Evolutionary conservation across 2,329 filamentous ascomycete genomes (phyloP).

Genomic region (Huntiella savannae): DNA sequence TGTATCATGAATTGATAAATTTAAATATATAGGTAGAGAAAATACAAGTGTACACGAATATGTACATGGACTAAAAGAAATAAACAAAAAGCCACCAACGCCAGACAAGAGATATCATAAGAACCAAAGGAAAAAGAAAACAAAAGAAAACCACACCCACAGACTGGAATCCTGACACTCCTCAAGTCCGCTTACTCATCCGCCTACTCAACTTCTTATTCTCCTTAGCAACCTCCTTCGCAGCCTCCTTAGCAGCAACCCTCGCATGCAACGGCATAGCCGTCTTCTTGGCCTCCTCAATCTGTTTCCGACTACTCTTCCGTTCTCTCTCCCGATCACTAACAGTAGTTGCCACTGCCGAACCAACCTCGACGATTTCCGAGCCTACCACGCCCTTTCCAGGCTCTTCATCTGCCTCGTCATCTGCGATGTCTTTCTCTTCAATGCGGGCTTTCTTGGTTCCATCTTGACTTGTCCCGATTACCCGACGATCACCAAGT

Average conservation of each 20-base stretch:
- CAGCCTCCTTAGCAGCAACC: conserved; percentile 7
- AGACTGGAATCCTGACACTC: neutral
- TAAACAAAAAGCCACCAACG: too few species aligned
- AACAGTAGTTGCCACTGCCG: neutral
- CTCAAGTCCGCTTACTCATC: neutral
- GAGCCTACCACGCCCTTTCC: neutral
- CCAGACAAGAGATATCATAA: neutral
- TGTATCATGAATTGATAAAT: too few species aligned
- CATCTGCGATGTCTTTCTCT: conserved; percentile 10
- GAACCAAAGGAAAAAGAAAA: neutral
- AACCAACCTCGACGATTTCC: conserved; percentile 6
- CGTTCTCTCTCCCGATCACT: neutral
- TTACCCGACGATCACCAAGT: conserved; percentile 14
- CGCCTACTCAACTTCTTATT: neutral
- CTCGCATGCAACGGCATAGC: conserved; percentile 10
- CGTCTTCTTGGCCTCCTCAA: conserved; percentile 11
- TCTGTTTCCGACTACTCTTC: conserved; percentile 4
- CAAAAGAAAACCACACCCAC: neutral
- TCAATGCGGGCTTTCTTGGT: conserved; percentile 9
- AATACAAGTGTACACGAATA: too few species aligned
- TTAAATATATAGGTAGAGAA: too few species aligned
- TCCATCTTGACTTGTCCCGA: conserved; percentile 15
- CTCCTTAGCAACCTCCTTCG: conserved; percentile 5
- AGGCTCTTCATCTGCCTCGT: conserved; percentile 5
- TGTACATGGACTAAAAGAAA: too few species aligned